Evolutionary conservation across 768 basidiomycete genomes (phyloP).

Genomic region (Boletus vinaceobasis): DNA sequence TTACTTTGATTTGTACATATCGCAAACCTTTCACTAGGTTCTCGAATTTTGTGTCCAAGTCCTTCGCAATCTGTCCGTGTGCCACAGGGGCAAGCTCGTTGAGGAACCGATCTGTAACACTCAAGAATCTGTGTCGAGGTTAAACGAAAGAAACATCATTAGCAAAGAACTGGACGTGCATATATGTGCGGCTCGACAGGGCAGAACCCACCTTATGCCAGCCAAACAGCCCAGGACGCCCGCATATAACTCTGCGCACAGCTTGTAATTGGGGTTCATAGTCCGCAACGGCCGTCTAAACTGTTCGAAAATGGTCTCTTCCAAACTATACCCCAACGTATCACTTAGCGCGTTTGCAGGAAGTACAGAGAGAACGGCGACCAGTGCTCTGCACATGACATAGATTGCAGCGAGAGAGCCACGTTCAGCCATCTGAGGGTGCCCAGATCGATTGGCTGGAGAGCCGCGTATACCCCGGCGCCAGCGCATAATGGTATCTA

Average conservation of each 20-base stretch:
- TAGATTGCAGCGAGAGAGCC: conserved; percentile 83
- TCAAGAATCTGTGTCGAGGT: conserved; percentile 61
- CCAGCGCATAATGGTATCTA: conserved; percentile 88
- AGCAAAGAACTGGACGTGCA: background rate
- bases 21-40: conserved; percentile 78
- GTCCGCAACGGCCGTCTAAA: conserved; percentile 63
- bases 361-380: conserved; percentile 68
- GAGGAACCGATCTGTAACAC: conserved; percentile 89
- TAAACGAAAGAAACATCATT: background rate
- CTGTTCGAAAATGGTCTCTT: conserved; percentile 86
- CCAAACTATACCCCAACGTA: conserved; percentile 72
- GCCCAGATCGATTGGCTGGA: conserved; percentile 34
- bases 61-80: conserved; percentile 74
- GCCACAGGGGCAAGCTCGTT: conserved; percentile 73
- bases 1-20: conserved; percentile 79
- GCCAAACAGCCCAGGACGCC: conserved; percentile 82
- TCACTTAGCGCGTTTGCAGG: conserved; percentile 79
- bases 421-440: conserved; percentile 48
- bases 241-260: conserved; percentile 81
- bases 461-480: conserved; percentile 70
- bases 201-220: conserved; percentile 60
- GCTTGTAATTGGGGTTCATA: conserved; percentile 71
- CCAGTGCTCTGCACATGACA: conserved; percentile 84
- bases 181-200: background rate
- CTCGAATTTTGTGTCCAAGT: conserved; percentile 78